These are phyloP conservation scores for Garcia nutans DNA, from an alignment of 345 rosid genomes.

Conservation along the genomic window DNA sequence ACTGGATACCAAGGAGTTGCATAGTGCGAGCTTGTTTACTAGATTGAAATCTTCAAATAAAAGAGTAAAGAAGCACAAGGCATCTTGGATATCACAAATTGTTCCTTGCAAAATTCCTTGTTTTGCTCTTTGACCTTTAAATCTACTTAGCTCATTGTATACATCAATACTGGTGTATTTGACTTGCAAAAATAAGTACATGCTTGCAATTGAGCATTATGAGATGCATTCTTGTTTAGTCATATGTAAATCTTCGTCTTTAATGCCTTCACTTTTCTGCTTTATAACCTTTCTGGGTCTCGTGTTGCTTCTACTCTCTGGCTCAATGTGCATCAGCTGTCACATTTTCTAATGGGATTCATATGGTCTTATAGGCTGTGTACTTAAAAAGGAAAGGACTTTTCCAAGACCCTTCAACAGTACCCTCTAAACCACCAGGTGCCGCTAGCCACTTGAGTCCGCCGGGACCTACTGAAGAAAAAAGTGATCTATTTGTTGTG, in stretches of 20 bases:
- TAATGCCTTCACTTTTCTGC: neutral
- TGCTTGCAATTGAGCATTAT: neutral
- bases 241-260: neutral
- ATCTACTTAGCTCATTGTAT: neutral
- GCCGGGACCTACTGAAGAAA: slow-evolving; percentile 52
- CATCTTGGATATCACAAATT: neutral
- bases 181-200: neutral
- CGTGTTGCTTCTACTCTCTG: neutral
- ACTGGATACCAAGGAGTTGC: neutral
- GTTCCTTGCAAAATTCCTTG: neutral
- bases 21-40: neutral
- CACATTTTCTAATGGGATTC: slow-evolving; percentile 18
- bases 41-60: neutral
- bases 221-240: neutral
- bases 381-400: slow-evolving; percentile 62
- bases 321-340: neutral
- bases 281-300: neutral
- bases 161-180: neutral
- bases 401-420: slow-evolving; percentile 43
- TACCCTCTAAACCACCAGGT: slow-evolving; percentile 42
- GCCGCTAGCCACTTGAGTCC: slow-evolving; percentile 42
- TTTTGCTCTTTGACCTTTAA: neutral
- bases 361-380: slow-evolving; percentile 59
- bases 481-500: slow-evolving; percentile 46
- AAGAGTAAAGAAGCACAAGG: neutral